Percentiles rank a stretch among this genome's conserved stretches.
Conservation (phyloP, 352 stramenopile genomes). For the Phytophthora sojae region DNA sequence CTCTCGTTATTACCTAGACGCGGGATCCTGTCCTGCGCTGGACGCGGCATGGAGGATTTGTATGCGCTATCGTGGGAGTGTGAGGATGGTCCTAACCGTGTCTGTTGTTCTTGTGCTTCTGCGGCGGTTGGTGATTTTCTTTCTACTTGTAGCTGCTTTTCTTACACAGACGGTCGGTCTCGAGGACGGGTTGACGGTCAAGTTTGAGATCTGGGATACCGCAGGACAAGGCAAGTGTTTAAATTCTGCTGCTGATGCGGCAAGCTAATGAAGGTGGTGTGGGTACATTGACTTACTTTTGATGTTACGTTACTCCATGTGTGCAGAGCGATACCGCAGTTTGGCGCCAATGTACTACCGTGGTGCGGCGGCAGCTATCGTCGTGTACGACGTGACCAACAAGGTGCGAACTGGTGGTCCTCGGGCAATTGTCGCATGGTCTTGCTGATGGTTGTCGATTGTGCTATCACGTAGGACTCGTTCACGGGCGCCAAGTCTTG, state of each 20-base stretch:
- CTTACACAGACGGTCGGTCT: constrained; percentile 98
- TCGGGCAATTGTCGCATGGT: constrained; percentile 12
- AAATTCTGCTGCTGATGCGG: too few species aligned
- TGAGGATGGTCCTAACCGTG: constrained; percentile 4
- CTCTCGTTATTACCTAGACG: not conserved
- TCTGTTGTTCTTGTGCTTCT: not conserved
- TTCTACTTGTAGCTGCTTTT: constrained; percentile 88
- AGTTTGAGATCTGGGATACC: constrained; percentile 99
- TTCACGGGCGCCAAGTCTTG: constrained; percentile 99
- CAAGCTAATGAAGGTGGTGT: not conserved
- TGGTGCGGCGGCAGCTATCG: constrained; percentile 95
- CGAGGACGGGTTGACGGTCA: constrained; percentile 97
- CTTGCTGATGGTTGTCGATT: constrained; percentile 16
- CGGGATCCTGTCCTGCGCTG: not conserved
- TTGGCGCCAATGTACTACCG: constrained; percentile 99
- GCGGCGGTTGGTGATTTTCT: constrained; percentile 7
- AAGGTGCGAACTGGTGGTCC: constrained; percentile 62
- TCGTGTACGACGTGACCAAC: constrained; percentile 98
- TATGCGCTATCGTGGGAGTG: not conserved
- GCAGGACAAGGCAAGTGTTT: constrained; percentile 89
- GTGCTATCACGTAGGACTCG: constrained; percentile 77
- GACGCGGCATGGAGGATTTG: not conserved
- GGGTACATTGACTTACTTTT: constrained; percentile 13
- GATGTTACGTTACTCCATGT: not conserved
- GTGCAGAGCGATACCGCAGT: constrained; percentile 95